Evolutionary conservation across 768 basidiomycete species (phyloP).

Genomic region (Russula virescens): DNA sequence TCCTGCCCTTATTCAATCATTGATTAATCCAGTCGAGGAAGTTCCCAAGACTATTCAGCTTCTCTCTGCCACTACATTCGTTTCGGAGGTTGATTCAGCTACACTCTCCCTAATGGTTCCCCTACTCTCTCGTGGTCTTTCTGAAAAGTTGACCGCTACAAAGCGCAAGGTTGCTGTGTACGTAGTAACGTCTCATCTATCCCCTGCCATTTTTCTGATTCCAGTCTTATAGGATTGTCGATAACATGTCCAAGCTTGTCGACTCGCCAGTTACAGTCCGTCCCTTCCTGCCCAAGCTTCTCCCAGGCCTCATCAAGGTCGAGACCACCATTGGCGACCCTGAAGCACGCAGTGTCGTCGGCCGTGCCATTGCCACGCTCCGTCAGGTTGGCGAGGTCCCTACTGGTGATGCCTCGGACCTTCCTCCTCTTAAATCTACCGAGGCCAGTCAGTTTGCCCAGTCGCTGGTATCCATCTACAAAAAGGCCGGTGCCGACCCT

Average conservation of each 20-base stretch:
- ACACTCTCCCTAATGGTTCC: slow-evolving; percentile 98
- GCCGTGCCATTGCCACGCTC: slow-evolving; percentile 89
- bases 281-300: slow-evolving; percentile 92
- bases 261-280: slow-evolving; percentile 93
- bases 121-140: slow-evolving; percentile 87
- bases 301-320: slow-evolving; percentile 94
- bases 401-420: slow-evolving; percentile 82
- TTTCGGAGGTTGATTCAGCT: slow-evolving; percentile 97
- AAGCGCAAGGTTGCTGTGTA: slow-evolving; percentile 98
- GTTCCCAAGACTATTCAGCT: slow-evolving; percentile 91
- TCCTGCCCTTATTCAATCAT: slow-evolving; percentile 93
- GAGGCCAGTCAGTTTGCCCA: slow-evolving; percentile 63
- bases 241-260: slow-evolving; percentile 99
- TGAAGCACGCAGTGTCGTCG: slow-evolving; percentile 90
- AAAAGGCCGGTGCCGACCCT: slow-evolving; percentile 64
- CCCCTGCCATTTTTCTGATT: slow-evolving; percentile 15
- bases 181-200: slow-evolving; percentile 32
- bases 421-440: slow-evolving; percentile 75
- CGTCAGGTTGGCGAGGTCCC: slow-evolving; percentile 93
- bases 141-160: slow-evolving; percentile 90
- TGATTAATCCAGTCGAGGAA: slow-evolving; percentile 99
- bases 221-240: slow-evolving; percentile 61
- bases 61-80: slow-evolving; percentile 98
- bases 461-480: slow-evolving; percentile 72
- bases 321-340: slow-evolving; percentile 94